phyloP scores from a whole-genome alignment of 495 filamentous ascomycete genomes.

The Aspergillus carlsbadensis region DNA sequence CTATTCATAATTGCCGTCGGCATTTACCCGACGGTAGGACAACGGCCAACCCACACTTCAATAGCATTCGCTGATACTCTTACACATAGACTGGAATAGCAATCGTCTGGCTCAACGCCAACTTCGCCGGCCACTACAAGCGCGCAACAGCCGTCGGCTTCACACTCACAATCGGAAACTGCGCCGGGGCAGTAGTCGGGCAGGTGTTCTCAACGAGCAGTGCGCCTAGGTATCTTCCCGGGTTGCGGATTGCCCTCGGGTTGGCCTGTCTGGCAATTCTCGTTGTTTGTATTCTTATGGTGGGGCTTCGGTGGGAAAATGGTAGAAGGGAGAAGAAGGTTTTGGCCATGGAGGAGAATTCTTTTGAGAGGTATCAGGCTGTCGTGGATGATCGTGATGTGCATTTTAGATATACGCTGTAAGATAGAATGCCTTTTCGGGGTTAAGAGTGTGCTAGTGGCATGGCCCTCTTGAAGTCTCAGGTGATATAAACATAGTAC shows the following conservation, averaged over 20 bases:
- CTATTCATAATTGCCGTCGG: neutral
- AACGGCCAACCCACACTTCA: too few relatives aligned
- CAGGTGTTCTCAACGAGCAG: slow-evolving; percentile 1
- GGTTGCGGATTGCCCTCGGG: neutral
- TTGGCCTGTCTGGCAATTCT: neutral
- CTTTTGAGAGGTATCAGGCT: neutral
- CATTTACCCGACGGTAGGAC: neutral
- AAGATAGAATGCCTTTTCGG: too few relatives aligned
- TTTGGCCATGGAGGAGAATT: neutral
- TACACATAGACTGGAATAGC: neutral
- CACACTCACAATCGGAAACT: neutral
- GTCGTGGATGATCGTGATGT: neutral
- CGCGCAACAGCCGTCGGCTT: neutral
- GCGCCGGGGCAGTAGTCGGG: slow-evolving; percentile 1
- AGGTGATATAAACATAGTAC: too few relatives aligned
- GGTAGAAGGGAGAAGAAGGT: neutral
- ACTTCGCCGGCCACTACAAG: neutral
- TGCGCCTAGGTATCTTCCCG: neutral
- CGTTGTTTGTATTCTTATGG: neutral
- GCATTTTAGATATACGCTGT: neutral
- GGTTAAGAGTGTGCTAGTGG: too few relatives aligned
- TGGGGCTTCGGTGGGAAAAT: neutral
- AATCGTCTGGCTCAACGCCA: neutral
- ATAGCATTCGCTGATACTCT: too few relatives aligned
- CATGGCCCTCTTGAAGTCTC: too few relatives aligned